Base-by-base conservation (phyloP, 73 alveolate genomes). In the Effrenium voratum region DNA sequence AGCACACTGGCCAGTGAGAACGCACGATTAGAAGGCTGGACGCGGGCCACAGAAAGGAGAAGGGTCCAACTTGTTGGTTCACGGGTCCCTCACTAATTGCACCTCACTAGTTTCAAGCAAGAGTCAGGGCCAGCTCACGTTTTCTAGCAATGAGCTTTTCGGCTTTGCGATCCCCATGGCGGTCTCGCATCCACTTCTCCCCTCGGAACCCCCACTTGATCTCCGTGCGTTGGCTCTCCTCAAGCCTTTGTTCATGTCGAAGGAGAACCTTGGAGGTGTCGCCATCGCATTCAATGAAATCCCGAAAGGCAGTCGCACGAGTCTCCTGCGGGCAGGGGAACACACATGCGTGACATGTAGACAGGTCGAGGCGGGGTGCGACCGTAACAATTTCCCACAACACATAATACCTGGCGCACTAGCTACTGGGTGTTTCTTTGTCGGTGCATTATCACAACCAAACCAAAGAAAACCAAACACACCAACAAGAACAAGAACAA, bases 141-240 rank as follows among this genome's bases (percentile, higher is more conserved):
- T 80, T 80, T 1, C 91, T 68, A 16, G 15, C 46, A 34, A 80
- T 46, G 44, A 80, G 24, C 34, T 47, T 80, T 34, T 2, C 70
- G 2, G 73, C 91, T 28, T 80, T 80, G 4, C n/a, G 32, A 1
- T 44, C 72, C 1, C 91, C 91, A 24, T 80, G 91, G 0, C 72
- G 57, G 8, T 80, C 91, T 1, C 36, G 32, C 24, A 80, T 1
- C 91, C 91, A 80, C 36, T 80, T 80, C 13, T 36, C 72, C 19
- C 47, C 24, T 0, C 91, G 43, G n/a, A 80, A 80, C 2, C 91
- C 91, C 45, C 59, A 80, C 32, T 32, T 19, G 91, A 80, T 80
- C 12, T 36, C 38, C 5, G 47, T 8, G 0, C 45, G 28, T 43
- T 84, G 93, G 32, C 43, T 12, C 59, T 84, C 93, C 63, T 0